Percentiles rank a stretch among this genome's conserved stretches.
These are phyloP conservation scores for Boletus vermiculosoides DNA, from an alignment of 768 basidiomycete species.

Conservation along the genomic window DNA sequence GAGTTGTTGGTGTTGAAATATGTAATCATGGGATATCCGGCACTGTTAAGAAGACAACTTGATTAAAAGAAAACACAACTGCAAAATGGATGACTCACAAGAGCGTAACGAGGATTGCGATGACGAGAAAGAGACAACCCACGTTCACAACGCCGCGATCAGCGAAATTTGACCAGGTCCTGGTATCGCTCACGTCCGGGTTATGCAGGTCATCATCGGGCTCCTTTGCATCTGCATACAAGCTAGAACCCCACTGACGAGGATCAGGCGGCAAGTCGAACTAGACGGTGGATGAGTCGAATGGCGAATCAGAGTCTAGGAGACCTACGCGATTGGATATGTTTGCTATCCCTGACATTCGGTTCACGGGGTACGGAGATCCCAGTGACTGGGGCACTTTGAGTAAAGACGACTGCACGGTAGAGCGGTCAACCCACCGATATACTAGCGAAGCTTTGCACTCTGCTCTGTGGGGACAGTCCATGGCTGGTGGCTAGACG, in stretches of 20 bases:
- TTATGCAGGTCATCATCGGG: conserved; percentile 74
- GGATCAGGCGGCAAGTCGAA: conserved; percentile 67
- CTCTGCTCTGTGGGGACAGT: conserved; percentile 22
- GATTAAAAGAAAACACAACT: neutral
- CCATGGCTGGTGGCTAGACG: neutral
- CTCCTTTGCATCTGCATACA: conserved; percentile 55
- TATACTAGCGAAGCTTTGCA: conserved; percentile 26
- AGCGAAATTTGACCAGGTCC: conserved; percentile 45
- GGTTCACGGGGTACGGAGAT: conserved; percentile 42
- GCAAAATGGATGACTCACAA: conserved; percentile 48
- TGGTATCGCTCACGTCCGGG: conserved; percentile 43
- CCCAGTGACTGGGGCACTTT: conserved; percentile 21
- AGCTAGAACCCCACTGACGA: conserved; percentile 59
- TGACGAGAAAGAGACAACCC: conserved; percentile 62
- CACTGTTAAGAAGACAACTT: conserved; percentile 25
- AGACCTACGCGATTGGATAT: conserved; percentile 45
- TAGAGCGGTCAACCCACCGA: conserved; percentile 14
- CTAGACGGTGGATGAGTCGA: conserved; percentile 34
- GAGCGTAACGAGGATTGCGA: conserved; percentile 46
- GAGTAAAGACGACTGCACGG: neutral
- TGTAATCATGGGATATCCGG: conserved; percentile 44
- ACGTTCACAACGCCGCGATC: conserved; percentile 68
- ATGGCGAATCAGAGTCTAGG: neutral
- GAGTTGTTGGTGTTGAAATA: conserved; percentile 33
- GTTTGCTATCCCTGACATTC: conserved; percentile 34